Conservation (phyloP, 2,329 filamentous ascomycete genomes). For the Verticillium klebahnii region DNA sequence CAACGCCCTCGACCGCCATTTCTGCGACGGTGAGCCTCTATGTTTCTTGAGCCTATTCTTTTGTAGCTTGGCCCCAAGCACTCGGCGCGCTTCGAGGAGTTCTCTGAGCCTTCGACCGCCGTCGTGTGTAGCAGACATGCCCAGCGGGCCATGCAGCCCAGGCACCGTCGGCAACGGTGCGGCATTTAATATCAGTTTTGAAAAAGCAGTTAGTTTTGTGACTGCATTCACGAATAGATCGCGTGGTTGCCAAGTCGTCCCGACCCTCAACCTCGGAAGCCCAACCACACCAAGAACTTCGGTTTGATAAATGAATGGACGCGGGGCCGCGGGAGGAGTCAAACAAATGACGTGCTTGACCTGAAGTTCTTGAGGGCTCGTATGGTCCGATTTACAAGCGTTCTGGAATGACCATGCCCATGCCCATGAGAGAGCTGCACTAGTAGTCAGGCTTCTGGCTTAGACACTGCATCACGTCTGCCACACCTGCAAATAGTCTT, state of each 20-base stretch:
- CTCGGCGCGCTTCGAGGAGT: background rate
- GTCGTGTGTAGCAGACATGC: background rate
- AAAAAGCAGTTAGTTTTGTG: background rate
- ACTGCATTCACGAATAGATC: background rate
- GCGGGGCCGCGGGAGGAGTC: background rate
- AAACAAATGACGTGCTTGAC: background rate
- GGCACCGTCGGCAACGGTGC: background rate
- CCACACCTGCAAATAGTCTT: background rate
- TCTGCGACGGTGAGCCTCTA: background rate
- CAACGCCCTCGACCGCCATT: background rate
- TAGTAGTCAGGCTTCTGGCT: background rate
- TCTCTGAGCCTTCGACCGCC: background rate
- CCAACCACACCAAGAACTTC: no score
- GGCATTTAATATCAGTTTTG: background rate
- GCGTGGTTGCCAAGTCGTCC: background rate
- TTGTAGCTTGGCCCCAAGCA: background rate
- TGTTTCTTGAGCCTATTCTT: background rate
- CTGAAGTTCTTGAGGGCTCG: background rate
- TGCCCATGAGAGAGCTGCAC: background rate
- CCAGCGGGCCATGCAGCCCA: background rate
- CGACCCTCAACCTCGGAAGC: background rate
- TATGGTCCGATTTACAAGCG: background rate
- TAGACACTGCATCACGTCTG: background rate
- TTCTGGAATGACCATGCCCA: background rate
- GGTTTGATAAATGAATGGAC: background rate